These are phyloP conservation scores for Colletotrichum musae DNA, from an alignment of 2,329 filamentous ascomycete genomes.

Conservation along the genomic window DNA sequence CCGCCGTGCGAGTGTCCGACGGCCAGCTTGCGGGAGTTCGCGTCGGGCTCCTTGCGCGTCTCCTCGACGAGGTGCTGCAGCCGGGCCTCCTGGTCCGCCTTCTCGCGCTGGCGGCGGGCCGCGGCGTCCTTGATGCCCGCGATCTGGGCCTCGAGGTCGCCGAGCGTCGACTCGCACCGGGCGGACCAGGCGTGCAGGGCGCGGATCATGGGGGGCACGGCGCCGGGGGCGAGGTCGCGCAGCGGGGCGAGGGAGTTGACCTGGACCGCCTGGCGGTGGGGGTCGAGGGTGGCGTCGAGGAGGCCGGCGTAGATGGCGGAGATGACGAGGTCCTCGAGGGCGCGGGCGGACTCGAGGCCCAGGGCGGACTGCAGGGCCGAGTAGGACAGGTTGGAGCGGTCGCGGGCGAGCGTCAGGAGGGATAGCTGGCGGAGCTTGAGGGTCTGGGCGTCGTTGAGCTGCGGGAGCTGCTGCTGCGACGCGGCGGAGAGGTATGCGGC, in stretches of 20 bases:
- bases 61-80: conserved; percentile 66
- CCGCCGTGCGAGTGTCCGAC: conserved; percentile 30
- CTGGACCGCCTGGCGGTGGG: conserved; percentile 79
- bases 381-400: conserved; percentile 80
- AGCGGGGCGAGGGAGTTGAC: conserved; percentile 87
- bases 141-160: conserved; percentile 83
- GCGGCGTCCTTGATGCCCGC: conserved; percentile 74
- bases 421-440: conserved; percentile 93
- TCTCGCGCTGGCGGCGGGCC: conserved; percentile 64
- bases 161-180: conserved; percentile 82
- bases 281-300: conserved; percentile 86
- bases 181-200: conserved; percentile 81
- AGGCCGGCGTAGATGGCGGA: conserved; percentile 89
- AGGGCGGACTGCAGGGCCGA: conserved; percentile 75
- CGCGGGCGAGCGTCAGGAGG: conserved; percentile 83
- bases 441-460: conserved; percentile 79
- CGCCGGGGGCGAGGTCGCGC: conserved; percentile 84
- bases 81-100: conserved; percentile 61
- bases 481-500: conserved; percentile 72
- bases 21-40: conserved; percentile 42
- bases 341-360: conserved; percentile 74
- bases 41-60: conserved; percentile 51
- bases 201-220: conserved; percentile 77
- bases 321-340: conserved; percentile 90
- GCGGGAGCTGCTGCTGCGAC: conserved; percentile 68